A percentile compares a stretch with the other conserved stretches of the same genome.
These are phyloP conservation scores for Abortiporus biennis DNA, from an alignment of 1,284 basidiomycete species.

Conservation along the genomic window DNA sequence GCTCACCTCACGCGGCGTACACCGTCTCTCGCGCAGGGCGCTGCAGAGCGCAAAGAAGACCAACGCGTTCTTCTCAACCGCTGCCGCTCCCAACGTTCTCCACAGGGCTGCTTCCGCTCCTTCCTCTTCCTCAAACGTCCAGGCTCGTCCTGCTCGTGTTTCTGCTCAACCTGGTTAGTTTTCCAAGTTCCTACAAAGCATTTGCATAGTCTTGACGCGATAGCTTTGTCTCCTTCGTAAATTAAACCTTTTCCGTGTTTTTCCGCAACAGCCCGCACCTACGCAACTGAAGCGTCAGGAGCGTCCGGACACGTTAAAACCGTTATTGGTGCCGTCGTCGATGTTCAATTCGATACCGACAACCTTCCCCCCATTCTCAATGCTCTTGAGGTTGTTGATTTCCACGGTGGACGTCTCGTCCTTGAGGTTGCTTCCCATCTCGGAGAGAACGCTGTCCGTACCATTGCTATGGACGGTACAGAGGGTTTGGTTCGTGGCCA, in stretches of 20 bases:
- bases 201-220: slow-evolving; percentile 11
- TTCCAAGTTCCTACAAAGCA: slow-evolving; percentile 1
- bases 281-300: slow-evolving; percentile 84
- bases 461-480: slow-evolving; percentile 98
- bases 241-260: slow-evolving; percentile 13
- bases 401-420: slow-evolving; percentile 88
- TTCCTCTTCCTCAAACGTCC: slow-evolving; percentile 26
- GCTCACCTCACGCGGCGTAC: slow-evolving; percentile 77
- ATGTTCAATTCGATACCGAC: slow-evolving; percentile 91
- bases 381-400: slow-evolving; percentile 95
- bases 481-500: slow-evolving; percentile 99
- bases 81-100: slow-evolving; percentile 38
- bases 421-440: slow-evolving; percentile 97
- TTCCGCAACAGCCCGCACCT: slow-evolving; percentile 62
- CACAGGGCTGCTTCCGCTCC: slow-evolving; percentile 28
- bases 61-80: slow-evolving; percentile 73
- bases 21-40: slow-evolving; percentile 79
- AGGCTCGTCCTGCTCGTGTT: slow-evolving; percentile 38
- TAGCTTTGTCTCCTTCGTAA: slow-evolving; percentile 11
- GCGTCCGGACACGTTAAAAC: slow-evolving; percentile 82
- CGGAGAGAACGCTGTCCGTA: slow-evolving; percentile 97
- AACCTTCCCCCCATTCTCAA: slow-evolving; percentile 95
- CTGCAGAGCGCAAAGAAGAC: slow-evolving; percentile 67
- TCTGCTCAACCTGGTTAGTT: slow-evolving; percentile 39
- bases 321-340: slow-evolving; percentile 98